Percentiles rank a stretch among this genome's conserved stretches.
These are phyloP conservation scores for Sporobolomyces phaffii DNA, from an alignment of 768 basidiomycete genomes.

Conservation along the genomic window DNA sequence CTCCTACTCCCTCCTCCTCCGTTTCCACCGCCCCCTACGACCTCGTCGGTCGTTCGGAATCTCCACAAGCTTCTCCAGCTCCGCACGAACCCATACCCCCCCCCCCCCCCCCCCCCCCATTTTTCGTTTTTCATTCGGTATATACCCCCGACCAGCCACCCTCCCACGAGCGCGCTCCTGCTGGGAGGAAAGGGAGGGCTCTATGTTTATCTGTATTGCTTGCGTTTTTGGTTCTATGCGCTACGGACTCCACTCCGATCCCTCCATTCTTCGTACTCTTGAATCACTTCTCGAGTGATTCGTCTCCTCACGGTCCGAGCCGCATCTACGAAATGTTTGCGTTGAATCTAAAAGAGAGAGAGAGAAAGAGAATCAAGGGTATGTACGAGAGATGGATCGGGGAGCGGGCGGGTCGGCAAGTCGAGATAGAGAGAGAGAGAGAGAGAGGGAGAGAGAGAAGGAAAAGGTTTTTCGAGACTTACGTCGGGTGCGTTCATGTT, in stretches of 20 bases:
- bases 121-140: not conserved
- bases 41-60: too few relatives aligned
- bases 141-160: not conserved
- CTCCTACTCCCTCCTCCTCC: too few relatives aligned
- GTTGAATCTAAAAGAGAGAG: slow-evolving; percentile 72
- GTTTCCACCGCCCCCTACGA: too few relatives aligned
- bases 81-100: too few relatives aligned
- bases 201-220: too few relatives aligned
- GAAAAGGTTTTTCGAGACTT: too few relatives aligned
- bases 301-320: slow-evolving; percentile 67
- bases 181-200: too few relatives aligned
- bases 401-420: slow-evolving; percentile 33
- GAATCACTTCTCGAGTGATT: slow-evolving; percentile 73
- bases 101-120: too few relatives aligned
- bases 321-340: slow-evolving; percentile 65
- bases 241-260: slow-evolving; percentile 43
- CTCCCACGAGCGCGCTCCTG: too few relatives aligned
- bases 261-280: slow-evolving; percentile 68
- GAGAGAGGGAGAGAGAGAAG: too few relatives aligned
- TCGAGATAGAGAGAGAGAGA: not conserved
- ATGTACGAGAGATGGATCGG: slow-evolving; percentile 62
- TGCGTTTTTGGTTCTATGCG: slow-evolving; percentile 5
- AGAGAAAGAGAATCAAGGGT: too few relatives aligned
- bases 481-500: slow-evolving; percentile 73
- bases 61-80: too few relatives aligned